Evolutionary conservation across 2,329 filamentous ascomycete species (phyloP).

Genomic region (Penicillium nordicum): DNA sequence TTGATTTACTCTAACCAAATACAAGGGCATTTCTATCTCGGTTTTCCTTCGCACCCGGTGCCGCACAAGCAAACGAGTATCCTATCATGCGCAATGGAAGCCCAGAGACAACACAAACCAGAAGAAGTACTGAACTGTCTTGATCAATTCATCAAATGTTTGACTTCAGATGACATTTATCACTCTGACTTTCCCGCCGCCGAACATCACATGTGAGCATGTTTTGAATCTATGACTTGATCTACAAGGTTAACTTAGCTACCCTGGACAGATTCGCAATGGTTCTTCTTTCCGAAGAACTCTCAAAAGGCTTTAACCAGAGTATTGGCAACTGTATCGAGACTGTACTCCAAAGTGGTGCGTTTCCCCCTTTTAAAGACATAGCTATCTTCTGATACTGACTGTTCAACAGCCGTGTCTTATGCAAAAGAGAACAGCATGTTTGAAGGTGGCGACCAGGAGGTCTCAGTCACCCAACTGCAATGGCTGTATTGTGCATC

Average conservation of each 20-base stretch:
- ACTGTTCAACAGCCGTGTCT: neutral
- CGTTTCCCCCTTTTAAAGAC: neutral
- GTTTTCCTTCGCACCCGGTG: neutral
- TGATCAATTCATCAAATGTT: neutral
- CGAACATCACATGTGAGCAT: conserved; percentile 3
- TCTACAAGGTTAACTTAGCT: neutral
- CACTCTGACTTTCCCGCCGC: neutral
- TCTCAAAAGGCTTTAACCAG: neutral
- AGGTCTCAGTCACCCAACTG: neutral
- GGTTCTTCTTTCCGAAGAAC: neutral
- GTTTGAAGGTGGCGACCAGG: neutral
- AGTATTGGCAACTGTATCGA: neutral
- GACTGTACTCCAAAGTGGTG: neutral
- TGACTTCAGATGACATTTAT: neutral
- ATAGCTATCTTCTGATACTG: neutral
- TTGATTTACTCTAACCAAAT: neutral
- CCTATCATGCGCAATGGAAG: conserved; percentile 77
- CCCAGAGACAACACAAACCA: conserved; percentile 63
- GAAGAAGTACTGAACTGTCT: conserved; percentile 45
- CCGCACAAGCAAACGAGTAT: conserved; percentile 40
- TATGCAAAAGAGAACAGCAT: neutral
- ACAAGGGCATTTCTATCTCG: neutral
- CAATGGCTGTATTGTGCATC: conserved; percentile 1
- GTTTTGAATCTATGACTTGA: no score
- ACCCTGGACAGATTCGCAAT: neutral